Conservation (phyloP, 202 grass and related monocot species). For the Dendrocalamus latiflorus region DNA sequence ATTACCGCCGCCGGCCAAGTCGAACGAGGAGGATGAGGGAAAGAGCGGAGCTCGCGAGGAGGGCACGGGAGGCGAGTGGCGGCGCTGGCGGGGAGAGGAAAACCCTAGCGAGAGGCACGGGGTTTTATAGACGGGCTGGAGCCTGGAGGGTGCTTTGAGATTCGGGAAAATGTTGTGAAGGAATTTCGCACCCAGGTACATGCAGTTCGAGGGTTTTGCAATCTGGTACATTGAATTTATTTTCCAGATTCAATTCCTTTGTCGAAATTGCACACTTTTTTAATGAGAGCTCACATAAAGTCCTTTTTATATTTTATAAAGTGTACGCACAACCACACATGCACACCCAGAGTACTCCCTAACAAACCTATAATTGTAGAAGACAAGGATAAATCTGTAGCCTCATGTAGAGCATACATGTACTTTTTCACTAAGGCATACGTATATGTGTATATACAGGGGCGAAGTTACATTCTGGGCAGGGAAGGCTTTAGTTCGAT, state of each 20-base stretch:
- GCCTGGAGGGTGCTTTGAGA: background rate
- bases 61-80: background rate
- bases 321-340: no score
- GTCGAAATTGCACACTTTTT: background rate
- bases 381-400: no score
- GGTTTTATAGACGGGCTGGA: background rate
- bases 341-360: no score
- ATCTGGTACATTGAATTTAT: background rate
- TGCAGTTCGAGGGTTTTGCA: background rate
- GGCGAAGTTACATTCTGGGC: no score
- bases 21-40: background rate
- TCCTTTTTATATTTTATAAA: no score
- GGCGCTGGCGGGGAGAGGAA: conserved; percentile 29
- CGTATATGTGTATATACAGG: no score
- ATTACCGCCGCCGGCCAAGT: background rate
- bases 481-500: no score
- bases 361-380: no score
- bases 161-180: background rate
- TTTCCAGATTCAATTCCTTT: background rate
- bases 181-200: background rate
- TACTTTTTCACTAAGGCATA: no score
- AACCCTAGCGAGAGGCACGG: conserved; percentile 16
- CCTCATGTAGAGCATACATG: no score
- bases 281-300: background rate
- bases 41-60: background rate